Base-by-base conservation (phyloP, 2,329 filamentous ascomycete species). In the Hyphodiscus sp. region DNA sequence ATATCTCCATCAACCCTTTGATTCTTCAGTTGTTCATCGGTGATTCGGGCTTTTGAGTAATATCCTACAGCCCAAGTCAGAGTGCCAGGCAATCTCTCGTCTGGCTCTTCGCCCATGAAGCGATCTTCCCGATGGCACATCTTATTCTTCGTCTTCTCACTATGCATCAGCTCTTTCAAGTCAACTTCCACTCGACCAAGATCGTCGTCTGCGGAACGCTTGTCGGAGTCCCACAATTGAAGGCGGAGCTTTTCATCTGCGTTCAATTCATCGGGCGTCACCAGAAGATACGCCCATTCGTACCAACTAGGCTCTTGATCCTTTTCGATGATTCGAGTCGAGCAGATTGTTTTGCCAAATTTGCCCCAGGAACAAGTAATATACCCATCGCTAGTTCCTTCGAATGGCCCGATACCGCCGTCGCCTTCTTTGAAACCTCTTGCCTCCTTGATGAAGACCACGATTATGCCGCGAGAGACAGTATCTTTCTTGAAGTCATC, bases 401-500 rank as follows among this genome's bases (percentile, higher is more conserved):
- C 76, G 53, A 83, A 67, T 1, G 82, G 73, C 0, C 81, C 82
- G 33, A 88, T 71, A 0, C 79, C 77, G 5, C 78, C 74, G 65
- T 90, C 87, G 2, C 84, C 85, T 65, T 85, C 78, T 63, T 87
- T 89, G 72, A 90, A 89, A 38, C 81, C 85, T 43, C 78, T 80
- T 0, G 85, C 87, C 20, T 77, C 75, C 63, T 83, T 83, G 65
- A 90, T 83, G 44, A 77, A 78, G 10, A 89, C 76, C 58, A 86
- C 76, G 1, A 91, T 65, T 1, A 89, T 76, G 18, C 87, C 86
- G 30, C 80, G 75, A 1, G 81, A 76, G 29, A 71, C 70, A 0
- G 86, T 88, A 57, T 90, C 85, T 65, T 89, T 89, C 68, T 89
- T 90, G 72, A 86, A 89, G 62, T 90, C 86, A 54, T 89, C 86